Percentiles rank a stretch among this genome's conserved stretches.
phyloP scores from a whole-genome alignment of 202 grass and related monocot species.

The Dendrocalamus latiflorus region DNA sequence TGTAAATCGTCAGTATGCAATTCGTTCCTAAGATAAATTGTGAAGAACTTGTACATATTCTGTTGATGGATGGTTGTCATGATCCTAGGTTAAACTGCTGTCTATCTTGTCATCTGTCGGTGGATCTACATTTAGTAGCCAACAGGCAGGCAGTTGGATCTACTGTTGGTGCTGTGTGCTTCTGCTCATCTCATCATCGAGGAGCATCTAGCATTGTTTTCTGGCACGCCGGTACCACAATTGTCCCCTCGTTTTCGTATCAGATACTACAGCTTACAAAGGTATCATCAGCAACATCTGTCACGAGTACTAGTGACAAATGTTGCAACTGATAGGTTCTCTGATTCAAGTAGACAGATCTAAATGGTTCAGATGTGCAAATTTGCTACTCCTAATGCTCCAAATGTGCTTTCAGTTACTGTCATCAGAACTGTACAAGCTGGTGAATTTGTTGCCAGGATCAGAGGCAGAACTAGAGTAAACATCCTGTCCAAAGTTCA shows the following conservation, averaged over 20 bases:
- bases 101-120: slow-evolving; percentile 9
- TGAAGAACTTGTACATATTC: neutral
- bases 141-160: neutral
- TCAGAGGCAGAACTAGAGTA: neutral
- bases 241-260: neutral
- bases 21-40: neutral
- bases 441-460: neutral
- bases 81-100: neutral
- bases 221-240: neutral
- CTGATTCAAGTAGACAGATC: neutral
- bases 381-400: neutral
- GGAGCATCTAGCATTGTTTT: slow-evolving; percentile 9
- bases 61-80: neutral
- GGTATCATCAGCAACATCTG: neutral
- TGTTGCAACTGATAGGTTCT: neutral
- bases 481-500: neutral
- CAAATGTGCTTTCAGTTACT: neutral
- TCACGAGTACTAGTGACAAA: neutral
- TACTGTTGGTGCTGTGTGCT: neutral
- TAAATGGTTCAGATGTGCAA: neutral
- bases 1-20: slow-evolving; percentile 12
- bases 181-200: neutral
- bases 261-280: neutral
- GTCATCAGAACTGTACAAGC: neutral
- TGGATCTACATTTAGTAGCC: slow-evolving; percentile 18